Base-by-base conservation (phyloP, 768 basidiomycete genomes). In the Floccularia luteovirens region DNA sequence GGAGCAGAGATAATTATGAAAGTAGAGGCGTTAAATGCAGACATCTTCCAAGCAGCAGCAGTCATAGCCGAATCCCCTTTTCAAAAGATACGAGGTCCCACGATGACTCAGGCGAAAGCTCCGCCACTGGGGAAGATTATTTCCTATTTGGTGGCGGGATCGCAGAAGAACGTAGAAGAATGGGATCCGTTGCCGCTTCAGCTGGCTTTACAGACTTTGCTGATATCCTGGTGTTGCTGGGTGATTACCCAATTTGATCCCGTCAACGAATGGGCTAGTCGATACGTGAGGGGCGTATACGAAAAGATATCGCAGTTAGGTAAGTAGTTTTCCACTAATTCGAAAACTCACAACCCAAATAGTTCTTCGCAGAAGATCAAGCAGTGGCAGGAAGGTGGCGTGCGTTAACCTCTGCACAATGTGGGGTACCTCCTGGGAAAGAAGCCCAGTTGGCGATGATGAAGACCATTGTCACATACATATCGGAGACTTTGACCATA, bases 351-450 rank as follows among this genome's bases (percentile, higher is more conserved):
- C 7, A 24, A 17, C 19, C 13, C 10, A 30, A 11, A 35, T 42
- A 3, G 31, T 36, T 13, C 30, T 38, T 11, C 16, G 4, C 38
- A 74, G 75, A 77, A 49, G 61, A 64, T 20, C 75, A 75, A 52
- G 62, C 68, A 1, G 64, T 72, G 21, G 67, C 75, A 12, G 77
- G 74, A 36, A 61, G 69, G 20, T 79, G 76, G 76, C 66, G 76
- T 42, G 67, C 75, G 19, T 44, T 79, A 46, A 78, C 77, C 20
- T 62, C 70, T 36, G 56, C 59, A 20, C 70, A 76, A 38, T 63
- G 69, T 14, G 53, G 24, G 28, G 35, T 62, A 61, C 42, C 57
- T 56, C 30, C 61, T 62, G 59, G 53, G 19, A 11, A 21, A 8
- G 11, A 66, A 14, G 45, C 61, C 2, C n/a, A n/a, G n/a, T n/a